Percentiles rank a stretch among this genome's conserved stretches.
These are phyloP conservation scores for Kuraishia capsulata DNA, from an alignment of 805 yeast genomes.

Conservation along the genomic window DNA sequence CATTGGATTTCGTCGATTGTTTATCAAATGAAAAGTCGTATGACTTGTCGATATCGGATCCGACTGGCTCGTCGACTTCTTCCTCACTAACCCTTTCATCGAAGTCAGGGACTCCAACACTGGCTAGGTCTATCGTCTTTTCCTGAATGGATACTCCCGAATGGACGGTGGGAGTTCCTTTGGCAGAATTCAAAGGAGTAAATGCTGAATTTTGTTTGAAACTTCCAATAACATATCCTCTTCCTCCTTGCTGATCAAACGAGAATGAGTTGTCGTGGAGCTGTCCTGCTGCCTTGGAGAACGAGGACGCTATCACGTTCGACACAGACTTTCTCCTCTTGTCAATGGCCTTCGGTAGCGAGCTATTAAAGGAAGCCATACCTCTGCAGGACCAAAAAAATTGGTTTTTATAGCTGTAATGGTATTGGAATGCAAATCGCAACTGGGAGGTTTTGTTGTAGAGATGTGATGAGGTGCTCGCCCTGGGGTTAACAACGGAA, in stretches of 20 bases:
- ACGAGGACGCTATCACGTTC: conserved; percentile 2
- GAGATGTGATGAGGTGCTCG: no score
- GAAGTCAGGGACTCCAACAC: conserved; percentile 39
- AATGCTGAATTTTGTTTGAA: conserved; percentile 14
- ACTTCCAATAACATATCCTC: conserved; percentile 29
- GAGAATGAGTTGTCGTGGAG: neutral
- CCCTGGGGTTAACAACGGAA: no score
- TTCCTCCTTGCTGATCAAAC: conserved; percentile 12
- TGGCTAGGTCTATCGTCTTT: conserved; percentile 47
- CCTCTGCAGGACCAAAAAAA: no score
- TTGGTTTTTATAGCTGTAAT: no score
- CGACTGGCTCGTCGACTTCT: neutral
- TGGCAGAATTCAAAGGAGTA: conserved; percentile 4
- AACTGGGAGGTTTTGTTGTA: no score
- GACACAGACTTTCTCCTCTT: conserved; percentile 2
- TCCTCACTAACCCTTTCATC: neutral
- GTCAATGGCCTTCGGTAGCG: neutral
- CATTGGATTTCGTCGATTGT: neutral
- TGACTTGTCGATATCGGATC: no score
- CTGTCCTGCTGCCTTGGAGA: neutral
- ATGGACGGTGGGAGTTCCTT: conserved; percentile 34
- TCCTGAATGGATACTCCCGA: conserved; percentile 43
- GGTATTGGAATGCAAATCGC: no score
- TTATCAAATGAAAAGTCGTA: neutral
- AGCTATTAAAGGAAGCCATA: neutral